Evolutionary conservation across 371 early-diverging fungal species (phyloP), one percentile per base, ranked within the genome.

Genomic region (Capniomyces stellatus): DNA sequence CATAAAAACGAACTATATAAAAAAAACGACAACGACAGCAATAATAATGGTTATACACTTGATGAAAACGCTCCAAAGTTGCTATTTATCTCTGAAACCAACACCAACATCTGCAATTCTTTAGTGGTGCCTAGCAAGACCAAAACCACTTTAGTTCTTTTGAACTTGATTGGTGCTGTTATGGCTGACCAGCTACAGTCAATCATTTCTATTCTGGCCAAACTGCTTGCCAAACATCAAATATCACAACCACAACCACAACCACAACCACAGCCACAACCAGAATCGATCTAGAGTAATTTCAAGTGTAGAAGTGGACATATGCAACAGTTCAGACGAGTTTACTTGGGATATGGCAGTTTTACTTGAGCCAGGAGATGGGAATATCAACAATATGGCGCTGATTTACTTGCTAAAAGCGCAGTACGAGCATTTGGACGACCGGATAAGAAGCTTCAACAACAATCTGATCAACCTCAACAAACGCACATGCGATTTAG

Each of bases 391-490:
- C 43, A 18, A 35, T 75, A 29, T 54, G 21, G 12, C 31, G 12
- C 24, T 24, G 4, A 54, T 94, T 2, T 70, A 78, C 25, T 62
- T 93, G 25, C 67, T 94, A 23, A 87, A 86, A 50, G 71, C 71
- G 41, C 75, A 87, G 22, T 78, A 89, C 2, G 74, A 85, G 0
- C 72, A 80, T 30, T 71, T 93, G 35, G 91, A 82, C 29, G 98
- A 97, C 52, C 83, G 84, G 42, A 81, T 96, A 15, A 82, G 86
- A 53, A 73, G 79, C 70, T 90, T 85, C 65, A 64, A 93, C 51
- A 79, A 79, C 2, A 77, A 78, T n/a, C 63, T 95, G 18, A 76
- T 78, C 30, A 83, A 81, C 52, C 64, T 97, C 10, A 78, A 92
- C 55, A 89, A 92, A 55, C 78, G 83, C 51, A 79, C 84, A 10